These are phyloP conservation scores for Macrocystidia cucumis DNA, from an alignment of 1,284 basidiomycete species.

Conservation along the genomic window DNA sequence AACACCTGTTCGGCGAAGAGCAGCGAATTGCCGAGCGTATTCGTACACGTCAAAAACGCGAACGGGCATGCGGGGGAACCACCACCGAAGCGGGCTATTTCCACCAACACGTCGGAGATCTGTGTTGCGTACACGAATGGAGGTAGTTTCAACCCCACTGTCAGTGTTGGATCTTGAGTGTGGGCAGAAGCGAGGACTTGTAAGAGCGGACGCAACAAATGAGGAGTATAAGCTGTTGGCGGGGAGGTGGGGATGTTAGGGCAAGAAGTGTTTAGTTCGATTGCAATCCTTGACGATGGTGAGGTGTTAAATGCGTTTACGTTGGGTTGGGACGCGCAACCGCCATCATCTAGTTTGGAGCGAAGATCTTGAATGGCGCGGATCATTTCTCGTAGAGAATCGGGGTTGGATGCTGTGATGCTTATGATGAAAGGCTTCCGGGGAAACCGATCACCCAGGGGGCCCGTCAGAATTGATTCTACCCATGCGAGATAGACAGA, in stretches of 20 bases:
- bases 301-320: constrained; percentile 16
- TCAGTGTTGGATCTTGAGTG: constrained; percentile 43
- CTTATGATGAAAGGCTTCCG: constrained; percentile 71
- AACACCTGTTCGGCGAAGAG: constrained; percentile 47
- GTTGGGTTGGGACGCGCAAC: too few species aligned
- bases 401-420: constrained; percentile 52
- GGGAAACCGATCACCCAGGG: constrained; percentile 11
- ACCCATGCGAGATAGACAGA: constrained; percentile 57
- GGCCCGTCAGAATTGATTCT: constrained; percentile 35
- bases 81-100: constrained; percentile 22
- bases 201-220: constrained; percentile 37
- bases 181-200: constrained; percentile 41
- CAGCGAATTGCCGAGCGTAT: constrained; percentile 67
- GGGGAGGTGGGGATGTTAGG: constrained; percentile 64
- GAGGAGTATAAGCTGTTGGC: constrained; percentile 58
- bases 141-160: constrained; percentile 73
- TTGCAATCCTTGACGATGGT: constrained; percentile 36
- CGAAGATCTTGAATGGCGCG: constrained; percentile 49
- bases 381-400: constrained; percentile 47
- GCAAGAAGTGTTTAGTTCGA: constrained; percentile 78
- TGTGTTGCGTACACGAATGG: constrained; percentile 66
- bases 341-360: constrained; percentile 23
- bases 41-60: constrained; percentile 68
- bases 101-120: constrained; percentile 45
- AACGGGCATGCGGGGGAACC: constrained; percentile 29